These are phyloP conservation scores for Coemansia sp. DNA, from an alignment of 192 early-diverging fungal genomes.

Conservation along the genomic window DNA sequence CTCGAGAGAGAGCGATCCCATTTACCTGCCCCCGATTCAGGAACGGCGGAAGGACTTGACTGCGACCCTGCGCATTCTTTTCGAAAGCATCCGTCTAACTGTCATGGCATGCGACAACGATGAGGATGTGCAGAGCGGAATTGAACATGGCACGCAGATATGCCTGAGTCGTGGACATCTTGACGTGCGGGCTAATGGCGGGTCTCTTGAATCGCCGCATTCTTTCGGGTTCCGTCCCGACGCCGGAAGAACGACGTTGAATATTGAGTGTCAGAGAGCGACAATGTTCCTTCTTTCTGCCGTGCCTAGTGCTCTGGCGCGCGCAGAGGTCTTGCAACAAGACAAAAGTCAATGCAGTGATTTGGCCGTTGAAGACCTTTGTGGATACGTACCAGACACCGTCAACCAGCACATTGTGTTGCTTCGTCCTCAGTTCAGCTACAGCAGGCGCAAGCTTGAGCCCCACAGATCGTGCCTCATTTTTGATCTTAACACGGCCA, in stretches of 20 bases:
- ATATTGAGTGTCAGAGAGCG: constrained; percentile 38
- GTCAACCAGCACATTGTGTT: constrained; percentile 41
- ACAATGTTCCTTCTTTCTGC: constrained; percentile 46
- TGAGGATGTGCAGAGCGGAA: constrained; percentile 44
- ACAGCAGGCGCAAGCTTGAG: constrained; percentile 25
- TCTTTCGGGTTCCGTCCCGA: constrained; percentile 42
- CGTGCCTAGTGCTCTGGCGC: constrained; percentile 25
- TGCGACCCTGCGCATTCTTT: constrained; percentile 29
- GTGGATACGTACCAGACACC: constrained; percentile 31
- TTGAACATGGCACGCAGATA: constrained; percentile 50
- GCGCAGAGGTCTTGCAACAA: constrained; percentile 10
- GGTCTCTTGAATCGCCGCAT: constrained; percentile 45
- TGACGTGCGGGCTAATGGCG: constrained; percentile 43
- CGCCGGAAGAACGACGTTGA: constrained; percentile 29
- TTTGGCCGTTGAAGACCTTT: constrained; percentile 29
- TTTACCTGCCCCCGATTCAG: constrained; percentile 20
- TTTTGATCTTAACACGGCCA: constrained; percentile 30
- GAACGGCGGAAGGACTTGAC: constrained; percentile 29
- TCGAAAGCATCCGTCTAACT: constrained; percentile 35
- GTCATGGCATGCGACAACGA: constrained; percentile 50
- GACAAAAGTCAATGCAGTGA: not conserved
- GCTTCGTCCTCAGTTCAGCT: constrained; percentile 22
- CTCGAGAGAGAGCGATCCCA: not conserved
- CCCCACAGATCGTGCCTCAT: constrained; percentile 35
- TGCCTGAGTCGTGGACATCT: constrained; percentile 19